phyloP scores from a whole-genome alignment of 2,329 filamentous ascomycete species.

The Trichoderma cornu-damae region DNA sequence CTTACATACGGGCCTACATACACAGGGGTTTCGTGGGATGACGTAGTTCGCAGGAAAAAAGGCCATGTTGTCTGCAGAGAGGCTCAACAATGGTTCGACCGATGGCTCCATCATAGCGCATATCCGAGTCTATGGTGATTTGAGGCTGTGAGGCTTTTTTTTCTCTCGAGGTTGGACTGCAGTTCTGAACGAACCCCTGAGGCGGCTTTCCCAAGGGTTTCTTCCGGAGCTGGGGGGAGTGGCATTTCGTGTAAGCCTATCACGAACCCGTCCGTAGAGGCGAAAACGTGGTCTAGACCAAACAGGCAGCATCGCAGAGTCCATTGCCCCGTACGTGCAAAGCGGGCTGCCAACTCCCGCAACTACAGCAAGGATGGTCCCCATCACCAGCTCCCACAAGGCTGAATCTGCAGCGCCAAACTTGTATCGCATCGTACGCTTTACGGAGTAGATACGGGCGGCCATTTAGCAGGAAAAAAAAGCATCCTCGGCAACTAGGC shows the following conservation, averaged over 20 bases:
- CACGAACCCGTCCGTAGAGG: background rate
- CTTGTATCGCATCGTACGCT: background rate
- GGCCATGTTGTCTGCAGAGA: background rate
- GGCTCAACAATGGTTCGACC: background rate
- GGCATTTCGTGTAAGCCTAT: too few species aligned
- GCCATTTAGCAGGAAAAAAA: background rate
- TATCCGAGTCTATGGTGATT: background rate
- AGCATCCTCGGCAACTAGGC: slow-evolving; percentile 8
- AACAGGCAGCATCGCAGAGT: background rate
- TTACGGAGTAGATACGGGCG: background rate
- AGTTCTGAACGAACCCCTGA: background rate
- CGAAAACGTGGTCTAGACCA: background rate
- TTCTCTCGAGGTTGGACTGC: background rate
- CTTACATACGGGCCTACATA: slow-evolving; percentile 1
- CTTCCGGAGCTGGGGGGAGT: background rate
- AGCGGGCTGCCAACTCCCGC: background rate
- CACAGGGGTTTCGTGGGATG: slow-evolving; percentile 2
- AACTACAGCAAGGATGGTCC: too few species aligned
- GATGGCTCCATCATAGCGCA: slow-evolving; percentile 3
- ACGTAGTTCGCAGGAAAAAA: background rate
- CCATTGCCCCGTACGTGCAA: background rate
- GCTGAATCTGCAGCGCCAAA: background rate
- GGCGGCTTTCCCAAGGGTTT: background rate
- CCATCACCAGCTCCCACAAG: background rate
- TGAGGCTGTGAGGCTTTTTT: background rate